Evolutionary conservation across 1,284 basidiomycete species (phyloP), one percentile per base, ranked within the genome.

Genomic region (Cryptococcus sp.): DNA sequence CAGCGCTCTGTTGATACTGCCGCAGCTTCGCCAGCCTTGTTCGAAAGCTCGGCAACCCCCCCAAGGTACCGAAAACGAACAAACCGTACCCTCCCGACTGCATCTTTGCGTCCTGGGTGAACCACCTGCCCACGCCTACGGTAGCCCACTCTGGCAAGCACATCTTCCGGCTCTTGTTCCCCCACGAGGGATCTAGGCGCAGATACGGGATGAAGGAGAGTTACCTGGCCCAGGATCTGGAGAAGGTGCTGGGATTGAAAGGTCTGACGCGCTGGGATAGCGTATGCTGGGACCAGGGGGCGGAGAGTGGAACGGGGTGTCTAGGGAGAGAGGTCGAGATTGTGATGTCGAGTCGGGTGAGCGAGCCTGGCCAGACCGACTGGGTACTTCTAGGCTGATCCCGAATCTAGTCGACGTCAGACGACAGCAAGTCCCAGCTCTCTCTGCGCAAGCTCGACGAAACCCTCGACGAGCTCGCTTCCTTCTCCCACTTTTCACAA

Each of bases 101-200:
- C 36, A 70, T 73, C 53, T 75, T 77, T 56, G 35, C 52, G 18
- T 69, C 68, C n/a, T 77, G 70, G 68, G 55, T 75, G 8, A 55
- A 62, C 35, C 61, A 68, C 47, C 65, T 67, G 1, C 59, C 61
- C 2, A 46, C 50, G 12, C 70, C 72, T 1, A 53, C 73, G 13
- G 60, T 64, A 1, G 50, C 36, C 0, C 50, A 61, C 2, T 71
- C 68, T 0, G 73, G 76, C 8, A 72, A 75, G 46, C 62, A 73
- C 21, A 57, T 89, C 35, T 85, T 92, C 66, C 82, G 84, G 1
- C 72, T 91, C 2, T 77, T 93, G n/a, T 91, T 91, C 69, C 90
- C 91, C 0, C 85, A 91, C 54, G 84, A 89, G 56, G 89, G 91
- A 55, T 65, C 78, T 0, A 74, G 81, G 33, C 79, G 90, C 33